phyloP scores from a whole-genome alignment of 371 early-diverging fungal species.

The Mortierella sp. region DNA sequence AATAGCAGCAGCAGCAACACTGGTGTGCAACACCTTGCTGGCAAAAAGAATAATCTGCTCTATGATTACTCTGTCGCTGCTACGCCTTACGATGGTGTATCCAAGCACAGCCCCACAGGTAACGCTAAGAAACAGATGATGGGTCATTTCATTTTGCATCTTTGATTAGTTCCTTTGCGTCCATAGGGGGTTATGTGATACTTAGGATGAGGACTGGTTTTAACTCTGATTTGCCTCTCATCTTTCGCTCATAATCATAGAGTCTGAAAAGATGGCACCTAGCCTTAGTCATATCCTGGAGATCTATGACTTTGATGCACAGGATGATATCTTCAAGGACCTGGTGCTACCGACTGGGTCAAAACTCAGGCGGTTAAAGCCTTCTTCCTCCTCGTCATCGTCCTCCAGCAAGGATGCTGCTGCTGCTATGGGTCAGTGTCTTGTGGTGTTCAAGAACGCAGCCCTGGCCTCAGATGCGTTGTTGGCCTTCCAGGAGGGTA shows the following conservation, averaged over 20 bases:
- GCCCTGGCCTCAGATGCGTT: conserved; percentile 36
- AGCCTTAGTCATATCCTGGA: conserved; percentile 43
- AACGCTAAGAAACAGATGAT: too few relatives aligned
- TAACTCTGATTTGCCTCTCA: neutral
- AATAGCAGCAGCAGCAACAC: conserved; percentile 13
- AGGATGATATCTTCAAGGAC: conserved; percentile 40
- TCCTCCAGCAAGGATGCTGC: conserved; percentile 10
- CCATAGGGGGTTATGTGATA: too few relatives aligned
- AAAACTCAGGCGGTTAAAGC: conserved; percentile 27
- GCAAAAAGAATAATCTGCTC: conserved; percentile 38
- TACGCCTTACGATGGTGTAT: conserved; percentile 19
- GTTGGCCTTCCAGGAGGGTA: conserved; percentile 42
- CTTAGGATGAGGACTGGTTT: neutral
- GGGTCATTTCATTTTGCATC: too few relatives aligned
- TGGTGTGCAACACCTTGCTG: conserved; percentile 3
- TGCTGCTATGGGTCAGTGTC: conserved; percentile 19
- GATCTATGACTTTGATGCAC: conserved; percentile 35
- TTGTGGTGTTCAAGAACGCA: conserved; percentile 50
- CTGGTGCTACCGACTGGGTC: conserved; percentile 22
- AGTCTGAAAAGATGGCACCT: conserved; percentile 23
- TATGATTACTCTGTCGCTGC: conserved; percentile 35
- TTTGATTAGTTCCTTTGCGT: too few relatives aligned
- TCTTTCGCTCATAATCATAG: conserved; percentile 4
- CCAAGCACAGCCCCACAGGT: conserved; percentile 23
- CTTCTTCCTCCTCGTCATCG: too few relatives aligned